phyloP scores from a whole-genome alignment of 164 flowering plant genomes.

The Stephania japonica region DNA sequence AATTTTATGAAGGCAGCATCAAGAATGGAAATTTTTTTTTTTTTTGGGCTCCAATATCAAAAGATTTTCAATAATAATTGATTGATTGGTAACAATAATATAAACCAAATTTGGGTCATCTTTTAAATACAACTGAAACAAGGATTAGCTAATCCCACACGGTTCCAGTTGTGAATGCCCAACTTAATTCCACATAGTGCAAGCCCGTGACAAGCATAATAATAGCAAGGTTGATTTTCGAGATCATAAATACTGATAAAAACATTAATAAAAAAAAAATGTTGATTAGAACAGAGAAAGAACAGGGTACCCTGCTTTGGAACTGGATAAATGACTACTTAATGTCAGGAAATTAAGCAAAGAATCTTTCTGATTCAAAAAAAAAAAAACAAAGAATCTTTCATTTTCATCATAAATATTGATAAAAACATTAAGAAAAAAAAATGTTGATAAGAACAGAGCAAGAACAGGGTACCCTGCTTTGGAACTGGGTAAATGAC shows the following conservation, averaged over 20 bases:
- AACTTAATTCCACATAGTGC: not conserved
- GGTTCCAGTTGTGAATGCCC: no score
- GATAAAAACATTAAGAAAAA: no score
- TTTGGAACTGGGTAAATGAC: not conserved
- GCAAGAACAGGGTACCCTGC: not conserved
- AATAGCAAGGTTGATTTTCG: not conserved
- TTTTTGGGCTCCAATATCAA: no score
- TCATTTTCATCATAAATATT: no score
- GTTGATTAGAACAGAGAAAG: not conserved
- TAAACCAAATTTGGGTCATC: no score
- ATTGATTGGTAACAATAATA: no score
- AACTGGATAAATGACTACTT: not conserved
- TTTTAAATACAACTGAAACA: not conserved
- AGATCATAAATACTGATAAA: no score
- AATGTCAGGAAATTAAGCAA: not conserved
- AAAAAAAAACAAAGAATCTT: no score
- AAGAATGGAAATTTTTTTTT: no score
- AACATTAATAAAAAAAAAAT: no score
- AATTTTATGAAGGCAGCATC: no score
- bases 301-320: not conserved
- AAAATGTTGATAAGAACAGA: not conserved
- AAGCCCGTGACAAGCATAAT: constrained; percentile 1
- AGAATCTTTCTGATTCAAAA: not conserved
- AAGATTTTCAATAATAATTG: no score
- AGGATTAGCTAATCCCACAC: not conserved